phyloP scores from a whole-genome alignment of 1,284 basidiomycete genomes.

The Gymnopus androsaceus region DNA sequence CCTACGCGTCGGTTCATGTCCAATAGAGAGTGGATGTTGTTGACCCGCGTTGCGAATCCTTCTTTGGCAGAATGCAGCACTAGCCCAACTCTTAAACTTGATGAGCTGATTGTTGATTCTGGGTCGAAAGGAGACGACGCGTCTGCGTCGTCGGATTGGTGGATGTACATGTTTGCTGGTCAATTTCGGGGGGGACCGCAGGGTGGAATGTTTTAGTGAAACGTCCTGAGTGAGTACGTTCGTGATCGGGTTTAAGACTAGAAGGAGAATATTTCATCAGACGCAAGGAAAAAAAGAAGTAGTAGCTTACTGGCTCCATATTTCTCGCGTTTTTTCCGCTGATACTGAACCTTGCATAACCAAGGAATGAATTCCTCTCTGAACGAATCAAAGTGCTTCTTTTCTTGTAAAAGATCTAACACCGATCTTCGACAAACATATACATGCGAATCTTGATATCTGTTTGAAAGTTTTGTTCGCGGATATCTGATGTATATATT shows the following conservation, averaged over 20 bases:
- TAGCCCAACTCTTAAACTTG: constrained; percentile 62
- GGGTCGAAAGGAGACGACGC: constrained; percentile 46
- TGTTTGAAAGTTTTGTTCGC: constrained; percentile 67
- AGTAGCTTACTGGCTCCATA: constrained; percentile 51
- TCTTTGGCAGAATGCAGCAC: constrained; percentile 55
- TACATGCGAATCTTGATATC: constrained; percentile 84
- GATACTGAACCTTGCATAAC: constrained; percentile 84
- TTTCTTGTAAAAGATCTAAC: constrained; percentile 72
- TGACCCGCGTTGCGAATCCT: constrained; percentile 74
- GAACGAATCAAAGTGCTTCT: constrained; percentile 73
- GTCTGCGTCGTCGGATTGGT: constrained; percentile 13
- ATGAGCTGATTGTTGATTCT: constrained; percentile 37
- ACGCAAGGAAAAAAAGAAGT: constrained; percentile 5
- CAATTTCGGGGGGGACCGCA: constrained; percentile 30
- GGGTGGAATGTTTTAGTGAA: constrained; percentile 62
- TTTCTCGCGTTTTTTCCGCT: constrained; percentile 56
- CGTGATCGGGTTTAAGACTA: constrained; percentile 45
- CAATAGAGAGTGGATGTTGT: constrained; percentile 81
- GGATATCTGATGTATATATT: constrained; percentile 60
- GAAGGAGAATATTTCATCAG: neutral
- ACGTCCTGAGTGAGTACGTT: constrained; percentile 44
- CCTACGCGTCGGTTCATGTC: constrained; percentile 81
- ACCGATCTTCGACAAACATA: constrained; percentile 82
- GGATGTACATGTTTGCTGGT: constrained; percentile 1
- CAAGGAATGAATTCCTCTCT: constrained; percentile 88